Evolutionary conservation across 2,329 filamentous ascomycete genomes (phyloP).

Genomic region (Aspergillus brasiliensis): DNA sequence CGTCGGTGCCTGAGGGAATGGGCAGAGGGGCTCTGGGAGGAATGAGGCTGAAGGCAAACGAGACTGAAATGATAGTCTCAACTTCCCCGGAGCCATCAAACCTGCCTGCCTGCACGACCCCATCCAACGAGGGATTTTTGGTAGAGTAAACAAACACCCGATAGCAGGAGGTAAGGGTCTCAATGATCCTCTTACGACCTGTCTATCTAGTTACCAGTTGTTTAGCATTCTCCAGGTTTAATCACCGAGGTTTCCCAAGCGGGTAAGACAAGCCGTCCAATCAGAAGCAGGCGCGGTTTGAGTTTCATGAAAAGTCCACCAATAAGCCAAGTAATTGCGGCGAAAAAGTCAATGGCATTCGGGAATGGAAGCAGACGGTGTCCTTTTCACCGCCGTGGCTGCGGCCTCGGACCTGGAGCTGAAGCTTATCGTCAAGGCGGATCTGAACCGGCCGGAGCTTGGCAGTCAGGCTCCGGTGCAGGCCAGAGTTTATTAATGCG

Average conservation of each 20-base stretch:
- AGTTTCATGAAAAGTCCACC: neutral
- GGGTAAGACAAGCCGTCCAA: neutral
- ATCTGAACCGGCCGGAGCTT: neutral
- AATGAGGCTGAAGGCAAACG: neutral
- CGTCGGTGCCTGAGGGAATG: neutral
- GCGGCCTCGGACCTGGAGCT: neutral
- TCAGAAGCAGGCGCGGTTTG: neutral
- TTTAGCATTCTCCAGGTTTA: neutral
- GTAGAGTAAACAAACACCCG: neutral
- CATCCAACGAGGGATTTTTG: neutral
- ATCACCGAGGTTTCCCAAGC: neutral
- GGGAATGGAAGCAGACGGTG: neutral
- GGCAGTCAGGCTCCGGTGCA: neutral
- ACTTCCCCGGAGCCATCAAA: neutral
- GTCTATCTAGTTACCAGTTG: neutral
- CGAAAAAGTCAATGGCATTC: neutral
- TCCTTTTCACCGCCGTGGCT: neutral
- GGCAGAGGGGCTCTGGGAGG: neutral
- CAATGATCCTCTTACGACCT: neutral
- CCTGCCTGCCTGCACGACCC: neutral
- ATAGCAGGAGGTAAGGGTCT: neutral
- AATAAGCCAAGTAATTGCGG: neutral
- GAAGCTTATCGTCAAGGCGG: conserved; percentile 2
- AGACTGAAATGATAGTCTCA: neutral
- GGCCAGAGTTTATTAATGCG: neutral